Conservation (phyloP, 257 asterid genomes). For the Solanum rostratum region DNA sequence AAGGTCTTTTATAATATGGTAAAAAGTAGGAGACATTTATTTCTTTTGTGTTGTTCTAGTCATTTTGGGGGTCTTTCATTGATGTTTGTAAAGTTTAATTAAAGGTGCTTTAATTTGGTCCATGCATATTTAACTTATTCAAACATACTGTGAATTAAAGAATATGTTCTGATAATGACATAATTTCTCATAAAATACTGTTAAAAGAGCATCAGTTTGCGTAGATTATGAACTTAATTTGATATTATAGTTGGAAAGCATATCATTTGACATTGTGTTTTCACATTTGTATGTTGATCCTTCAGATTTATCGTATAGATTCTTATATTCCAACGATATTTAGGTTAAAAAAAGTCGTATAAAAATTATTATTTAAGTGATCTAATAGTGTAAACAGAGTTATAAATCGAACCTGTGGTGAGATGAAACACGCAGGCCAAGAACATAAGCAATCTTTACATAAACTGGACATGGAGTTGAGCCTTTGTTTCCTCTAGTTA, state of each 20-base stretch:
- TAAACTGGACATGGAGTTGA: constrained; percentile 20
- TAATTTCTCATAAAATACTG: not conserved
- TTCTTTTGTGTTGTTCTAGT: not conserved
- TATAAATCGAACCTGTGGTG: constrained; percentile 39
- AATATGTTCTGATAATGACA: not conserved
- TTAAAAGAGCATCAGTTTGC: not conserved
- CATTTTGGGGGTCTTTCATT: not conserved
- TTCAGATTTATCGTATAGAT: not conserved
- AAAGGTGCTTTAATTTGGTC: not conserved
- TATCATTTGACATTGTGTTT: not conserved
- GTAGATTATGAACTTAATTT: not conserved
- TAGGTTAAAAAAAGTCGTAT: not conserved
- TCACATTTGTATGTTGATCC: not conserved
- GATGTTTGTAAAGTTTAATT: not conserved
- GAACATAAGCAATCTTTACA: constrained; percentile 59
- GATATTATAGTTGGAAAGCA: not conserved
- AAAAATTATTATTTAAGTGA: not conserved
- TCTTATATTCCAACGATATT: not conserved
- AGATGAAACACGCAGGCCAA: constrained; percentile 73
- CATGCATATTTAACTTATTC: not conserved
- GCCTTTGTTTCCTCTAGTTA: constrained; percentile 34
- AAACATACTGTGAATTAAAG: not conserved
- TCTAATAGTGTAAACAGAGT: not conserved
- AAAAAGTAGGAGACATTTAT: not conserved
- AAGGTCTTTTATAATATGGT: not conserved